Conservation (phyloP, 2,329 filamentous ascomycete genomes). For the Davidsoniella eucalypti region DNA sequence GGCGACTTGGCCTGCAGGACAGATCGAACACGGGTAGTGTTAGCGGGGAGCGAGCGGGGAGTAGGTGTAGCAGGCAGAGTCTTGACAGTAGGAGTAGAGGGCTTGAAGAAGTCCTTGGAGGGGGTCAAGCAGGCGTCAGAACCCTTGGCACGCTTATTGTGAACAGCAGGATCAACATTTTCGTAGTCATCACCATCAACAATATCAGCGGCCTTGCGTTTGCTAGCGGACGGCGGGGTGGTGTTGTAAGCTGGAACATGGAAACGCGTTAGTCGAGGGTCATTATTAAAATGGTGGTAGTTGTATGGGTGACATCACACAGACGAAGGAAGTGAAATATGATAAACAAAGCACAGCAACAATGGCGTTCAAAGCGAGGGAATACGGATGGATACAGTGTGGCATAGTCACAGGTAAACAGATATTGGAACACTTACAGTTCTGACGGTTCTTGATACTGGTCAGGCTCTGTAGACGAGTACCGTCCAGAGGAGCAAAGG, state of each 20-base stretch:
- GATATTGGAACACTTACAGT: conserved; percentile 33
- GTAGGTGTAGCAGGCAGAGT: conserved; percentile 20
- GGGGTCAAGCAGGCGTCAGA: conserved; percentile 17
- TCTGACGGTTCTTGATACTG: conserved; percentile 64
- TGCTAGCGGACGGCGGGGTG: conserved; percentile 25
- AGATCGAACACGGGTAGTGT: conserved; percentile 24
- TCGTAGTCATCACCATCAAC: conserved; percentile 36
- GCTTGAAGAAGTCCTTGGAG: conserved; percentile 32
- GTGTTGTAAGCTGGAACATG: conserved; percentile 1
- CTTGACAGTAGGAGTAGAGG: conserved; percentile 20
- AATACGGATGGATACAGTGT: no score
- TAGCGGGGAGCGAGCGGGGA: conserved; percentile 17
- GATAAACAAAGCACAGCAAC: not conserved
- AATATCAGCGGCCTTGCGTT: conserved; percentile 40
- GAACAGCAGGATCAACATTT: conserved; percentile 42
- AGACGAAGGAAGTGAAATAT: not conserved
- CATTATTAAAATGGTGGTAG: not conserved
- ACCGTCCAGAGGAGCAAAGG: conserved; percentile 57
- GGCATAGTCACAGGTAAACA: no score
- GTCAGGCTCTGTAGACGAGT: conserved; percentile 54
- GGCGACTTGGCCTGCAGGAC: conserved; percentile 39
- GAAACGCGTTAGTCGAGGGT: conserved; percentile 9
- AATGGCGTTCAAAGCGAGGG: not conserved
- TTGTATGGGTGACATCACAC: not conserved
- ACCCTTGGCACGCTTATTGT: conserved; percentile 43